Base-by-base conservation (phyloP, 768 basidiomycete species). In the Suillus subaureus region DNA sequence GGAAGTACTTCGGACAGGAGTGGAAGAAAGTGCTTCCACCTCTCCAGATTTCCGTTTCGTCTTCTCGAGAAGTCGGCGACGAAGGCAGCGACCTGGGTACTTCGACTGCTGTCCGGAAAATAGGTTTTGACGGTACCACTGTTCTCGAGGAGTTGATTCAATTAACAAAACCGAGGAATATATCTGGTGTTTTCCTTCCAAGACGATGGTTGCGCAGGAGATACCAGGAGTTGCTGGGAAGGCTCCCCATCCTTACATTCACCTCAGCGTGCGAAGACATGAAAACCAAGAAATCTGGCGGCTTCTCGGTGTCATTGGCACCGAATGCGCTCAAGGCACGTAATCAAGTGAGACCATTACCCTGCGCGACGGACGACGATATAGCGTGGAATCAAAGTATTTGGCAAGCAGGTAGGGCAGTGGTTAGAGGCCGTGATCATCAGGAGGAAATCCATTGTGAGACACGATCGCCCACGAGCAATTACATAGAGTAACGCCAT, bases 1-100 rank as follows among this genome's bases (percentile, higher is more conserved):
- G 89, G 87, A 85, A 87, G 26, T 91, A 82, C 71, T 92, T 87
- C 75, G 77, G 73, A 18, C 69, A 67, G 12, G 85, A 91, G 71
- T 80, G 80, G 68, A 83, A 80, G 70, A 89, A 87, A 68, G 76
- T 89, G 28, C 71, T 77, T 4, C 87, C 88, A 31, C 91, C 93
- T 8, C 73, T 93, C n/a, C 80, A 87, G 67, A 71, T 85, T 18
- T 73, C 74, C n/a, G 68, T 78, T 43, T 69, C 64, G n/a, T 40
- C 69, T 57, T 64, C 62, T 66, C 64, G 39, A 52, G 64, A 21
- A 37, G 55, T 40, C 58, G 28, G 37, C n/a, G 63, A 66, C 16
- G 23, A 33, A 56, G 54, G 61, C 35, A 61, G 64, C 18, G 65
- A 69, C 35, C 61, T 64, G 45, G 54, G 74, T 35, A 63, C 69